A percentile compares a stretch with the other conserved stretches of the same genome.
These are phyloP conservation scores for Earliella scabrosa DNA, from an alignment of 1,284 basidiomycete genomes.

Conservation along the genomic window DNA sequence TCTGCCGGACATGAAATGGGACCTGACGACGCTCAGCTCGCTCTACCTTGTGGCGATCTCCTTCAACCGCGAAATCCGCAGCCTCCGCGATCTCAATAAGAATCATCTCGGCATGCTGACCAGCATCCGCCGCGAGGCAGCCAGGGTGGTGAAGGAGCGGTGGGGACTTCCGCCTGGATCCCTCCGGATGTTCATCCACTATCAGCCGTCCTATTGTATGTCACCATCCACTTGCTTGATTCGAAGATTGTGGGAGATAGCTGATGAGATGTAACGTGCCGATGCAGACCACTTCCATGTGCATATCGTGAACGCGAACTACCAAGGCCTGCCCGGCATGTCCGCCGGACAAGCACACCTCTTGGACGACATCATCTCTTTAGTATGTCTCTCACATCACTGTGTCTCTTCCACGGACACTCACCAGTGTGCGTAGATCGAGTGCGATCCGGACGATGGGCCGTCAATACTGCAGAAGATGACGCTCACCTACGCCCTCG, in stretches of 20 bases:
- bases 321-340: constrained; percentile 71
- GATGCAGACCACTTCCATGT: constrained; percentile 92
- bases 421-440: constrained; percentile 51
- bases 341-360: constrained; percentile 92
- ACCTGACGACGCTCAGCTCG: constrained; percentile 70
- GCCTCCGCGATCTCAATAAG: constrained; percentile 71
- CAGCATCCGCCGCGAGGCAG: constrained; percentile 64
- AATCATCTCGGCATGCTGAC: constrained; percentile 73
- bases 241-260: too few relatives aligned
- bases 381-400: constrained; percentile 51
- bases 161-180: constrained; percentile 66
- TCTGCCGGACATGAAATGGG: constrained; percentile 95
- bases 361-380: constrained; percentile 87
- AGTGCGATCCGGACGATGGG: constrained; percentile 50
- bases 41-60: constrained; percentile 81
- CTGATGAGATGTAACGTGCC: neutral
- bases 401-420: neutral
- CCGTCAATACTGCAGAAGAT: constrained; percentile 65
- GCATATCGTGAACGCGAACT: constrained; percentile 86
- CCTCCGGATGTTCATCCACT: constrained; percentile 88
- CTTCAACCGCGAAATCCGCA: constrained; percentile 58
- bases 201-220: constrained; percentile 96
- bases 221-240: constrained; percentile 15
- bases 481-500: constrained; percentile 85
- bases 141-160: constrained; percentile 54